Evolutionary conservation across 2,329 filamentous ascomycete species (phyloP).

Genomic region (Botrytis medusae): DNA sequence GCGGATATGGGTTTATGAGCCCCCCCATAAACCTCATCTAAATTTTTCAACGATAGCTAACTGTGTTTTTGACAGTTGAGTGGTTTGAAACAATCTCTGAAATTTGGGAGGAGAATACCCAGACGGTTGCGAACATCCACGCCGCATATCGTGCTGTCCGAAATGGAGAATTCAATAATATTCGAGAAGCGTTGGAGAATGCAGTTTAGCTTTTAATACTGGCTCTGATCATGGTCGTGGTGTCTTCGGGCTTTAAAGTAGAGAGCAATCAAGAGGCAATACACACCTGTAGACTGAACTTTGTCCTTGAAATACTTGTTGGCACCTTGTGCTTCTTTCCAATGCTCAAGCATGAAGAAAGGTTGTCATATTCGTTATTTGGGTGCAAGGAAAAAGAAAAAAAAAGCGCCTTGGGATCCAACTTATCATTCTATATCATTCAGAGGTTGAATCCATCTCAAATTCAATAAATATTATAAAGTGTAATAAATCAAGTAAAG

Average conservation of each 20-base stretch:
- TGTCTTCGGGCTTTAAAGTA: background rate
- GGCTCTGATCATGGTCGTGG: background rate
- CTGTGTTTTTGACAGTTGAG: background rate
- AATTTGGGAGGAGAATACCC: background rate
- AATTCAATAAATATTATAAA: background rate
- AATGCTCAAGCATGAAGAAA: background rate
- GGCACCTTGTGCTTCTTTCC: too few species aligned
- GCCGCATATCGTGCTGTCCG: background rate
- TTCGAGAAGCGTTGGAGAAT: background rate
- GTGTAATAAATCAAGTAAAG: background rate
- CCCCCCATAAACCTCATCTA: background rate
- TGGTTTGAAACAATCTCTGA: background rate
- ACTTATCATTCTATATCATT: background rate
- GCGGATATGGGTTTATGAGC: background rate
- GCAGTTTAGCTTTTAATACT: too few species aligned
- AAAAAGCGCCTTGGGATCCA: background rate
- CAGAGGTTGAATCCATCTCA: background rate
- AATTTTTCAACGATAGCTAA: background rate
- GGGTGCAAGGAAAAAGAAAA: background rate
- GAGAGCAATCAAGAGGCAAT: background rate
- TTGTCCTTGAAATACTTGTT: background rate
- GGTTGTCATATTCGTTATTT: background rate
- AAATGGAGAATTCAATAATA: background rate
- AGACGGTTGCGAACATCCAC: background rate
- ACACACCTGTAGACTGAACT: background rate